Conservation (phyloP, 495 filamentous ascomycete species). For the Lophiostoma macrostomum region DNA sequence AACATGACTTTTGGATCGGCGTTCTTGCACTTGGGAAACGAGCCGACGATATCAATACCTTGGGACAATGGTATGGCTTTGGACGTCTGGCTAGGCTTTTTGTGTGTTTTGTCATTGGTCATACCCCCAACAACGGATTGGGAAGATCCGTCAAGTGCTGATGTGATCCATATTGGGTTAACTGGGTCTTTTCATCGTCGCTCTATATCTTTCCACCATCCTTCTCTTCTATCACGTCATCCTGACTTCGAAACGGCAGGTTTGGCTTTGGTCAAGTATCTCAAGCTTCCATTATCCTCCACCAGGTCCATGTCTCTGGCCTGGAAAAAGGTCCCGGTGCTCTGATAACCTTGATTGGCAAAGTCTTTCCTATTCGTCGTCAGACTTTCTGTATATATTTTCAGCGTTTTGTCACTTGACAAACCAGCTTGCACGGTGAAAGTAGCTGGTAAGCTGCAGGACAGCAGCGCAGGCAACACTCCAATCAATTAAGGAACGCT, state of each 20-base stretch:
- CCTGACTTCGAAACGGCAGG: background rate
- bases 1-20: constrained; percentile 19
- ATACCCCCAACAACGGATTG: constrained; percentile 10
- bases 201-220: background rate
- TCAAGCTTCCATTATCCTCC: background rate
- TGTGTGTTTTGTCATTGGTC: constrained; percentile 9
- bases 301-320: constrained; percentile 11
- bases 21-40: constrained; percentile 12
- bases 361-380: background rate
- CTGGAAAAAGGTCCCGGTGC: background rate
- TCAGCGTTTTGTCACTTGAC: constrained; percentile 19
- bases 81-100: background rate
- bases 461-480: constrained; percentile 17
- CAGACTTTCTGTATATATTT: constrained; percentile 15
- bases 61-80: constrained; percentile 3
- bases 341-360: background rate
- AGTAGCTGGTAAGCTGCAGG: constrained; percentile 10
- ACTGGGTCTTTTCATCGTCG: constrained; percentile 28
- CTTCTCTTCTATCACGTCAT: background rate
- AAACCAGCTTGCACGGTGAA: constrained; percentile 10
- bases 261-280: background rate
- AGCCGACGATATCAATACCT: constrained; percentile 10
- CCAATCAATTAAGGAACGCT: constrained; percentile 22
- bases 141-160: constrained; percentile 34
- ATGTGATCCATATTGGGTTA: constrained; percentile 29